phyloP scores from a whole-genome alignment of 768 basidiomycete species.

The Coprinopsis sp. region DNA sequence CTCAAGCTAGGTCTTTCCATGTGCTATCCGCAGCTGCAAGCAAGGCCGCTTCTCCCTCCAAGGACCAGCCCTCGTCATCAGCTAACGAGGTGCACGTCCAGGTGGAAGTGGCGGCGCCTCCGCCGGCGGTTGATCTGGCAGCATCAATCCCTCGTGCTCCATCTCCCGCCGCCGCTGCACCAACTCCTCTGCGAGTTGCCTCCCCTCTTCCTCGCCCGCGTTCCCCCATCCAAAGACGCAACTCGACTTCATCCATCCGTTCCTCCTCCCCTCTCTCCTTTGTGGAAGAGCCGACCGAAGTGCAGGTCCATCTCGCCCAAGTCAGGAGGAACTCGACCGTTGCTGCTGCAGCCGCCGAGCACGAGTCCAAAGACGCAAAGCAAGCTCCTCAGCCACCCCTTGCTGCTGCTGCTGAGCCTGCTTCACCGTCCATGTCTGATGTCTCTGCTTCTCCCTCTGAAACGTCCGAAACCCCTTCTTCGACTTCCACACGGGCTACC shows the following conservation, averaged over 20 bases:
- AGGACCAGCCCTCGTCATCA: no score
- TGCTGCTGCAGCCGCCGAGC: background rate
- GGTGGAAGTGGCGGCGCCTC: background rate
- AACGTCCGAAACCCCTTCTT: background rate
- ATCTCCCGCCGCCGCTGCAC: background rate
- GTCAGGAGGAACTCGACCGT: slow-evolving; percentile 1
- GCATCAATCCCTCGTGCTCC: no score
- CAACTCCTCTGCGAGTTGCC: background rate
- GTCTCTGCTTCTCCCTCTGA: slow-evolving; percentile 4
- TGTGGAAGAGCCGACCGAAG: background rate
- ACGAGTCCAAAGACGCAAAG: background rate
- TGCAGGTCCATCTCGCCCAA: background rate
- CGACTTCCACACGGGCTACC: slow-evolving; percentile 1
- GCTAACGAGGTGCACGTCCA: background rate
- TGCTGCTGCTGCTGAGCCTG: background rate
- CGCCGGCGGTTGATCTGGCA: background rate
- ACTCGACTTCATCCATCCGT: slow-evolving; percentile 1
- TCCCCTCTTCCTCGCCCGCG: background rate
- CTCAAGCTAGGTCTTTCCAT: slow-evolving; percentile 59
- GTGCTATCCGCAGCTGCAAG: slow-evolving; percentile 38
- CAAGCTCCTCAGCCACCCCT: background rate
- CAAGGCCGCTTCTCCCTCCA: slow-evolving; percentile 8
- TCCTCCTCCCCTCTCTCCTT: background rate
- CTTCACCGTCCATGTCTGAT: background rate
- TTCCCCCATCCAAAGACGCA: background rate